Evolutionary conservation across 805 yeast genomes (phyloP).

Genomic region (Myxozyma lipomycoides): DNA sequence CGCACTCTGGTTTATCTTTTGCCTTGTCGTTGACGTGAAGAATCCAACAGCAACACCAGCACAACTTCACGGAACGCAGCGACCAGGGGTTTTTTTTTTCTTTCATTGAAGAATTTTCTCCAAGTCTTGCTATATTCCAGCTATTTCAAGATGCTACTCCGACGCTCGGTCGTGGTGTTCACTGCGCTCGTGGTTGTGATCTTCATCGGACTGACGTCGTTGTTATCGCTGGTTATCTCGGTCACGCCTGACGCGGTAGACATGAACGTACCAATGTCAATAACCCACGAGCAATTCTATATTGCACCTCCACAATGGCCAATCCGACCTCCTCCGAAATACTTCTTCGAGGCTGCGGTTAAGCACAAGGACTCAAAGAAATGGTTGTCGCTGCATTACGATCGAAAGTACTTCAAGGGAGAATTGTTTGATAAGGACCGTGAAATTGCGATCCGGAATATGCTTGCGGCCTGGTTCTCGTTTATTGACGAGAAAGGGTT

Average conservation of each 20-base stretch:
- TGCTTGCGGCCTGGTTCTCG: constrained; percentile 46
- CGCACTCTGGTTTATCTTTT: too few species aligned
- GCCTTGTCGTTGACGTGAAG: too few species aligned
- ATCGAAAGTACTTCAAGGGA: constrained; percentile 62
- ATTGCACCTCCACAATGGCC: constrained; percentile 19
- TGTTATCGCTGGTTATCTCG: constrained; percentile 4
- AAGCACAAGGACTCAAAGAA: constrained; percentile 6
- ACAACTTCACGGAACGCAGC: too few species aligned
- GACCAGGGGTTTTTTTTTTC: too few species aligned
- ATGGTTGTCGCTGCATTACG: constrained; percentile 44
- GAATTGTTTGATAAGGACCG: constrained; percentile 40
- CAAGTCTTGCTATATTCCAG: too few species aligned
- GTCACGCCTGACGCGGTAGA: constrained; percentile 1
- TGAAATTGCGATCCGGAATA: constrained; percentile 46
- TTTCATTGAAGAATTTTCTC: too few species aligned
- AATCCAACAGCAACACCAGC: too few species aligned
- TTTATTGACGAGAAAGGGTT: constrained; percentile 44
- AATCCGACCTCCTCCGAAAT: constrained; percentile 21
- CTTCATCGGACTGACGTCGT: constrained; percentile 10
- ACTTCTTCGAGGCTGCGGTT: constrained; percentile 23
- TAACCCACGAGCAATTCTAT: constrained; percentile 27
- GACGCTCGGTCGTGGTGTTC: not conserved
- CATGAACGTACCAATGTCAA: constrained; percentile 18
- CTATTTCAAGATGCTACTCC: not conserved
- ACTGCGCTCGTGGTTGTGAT: constrained; percentile 1